Evolutionary conservation across 1,139 yeast species (phyloP), one percentile per base, ranked within the genome.

Genomic region (Hemisphaericaspora xylanilytica): DNA sequence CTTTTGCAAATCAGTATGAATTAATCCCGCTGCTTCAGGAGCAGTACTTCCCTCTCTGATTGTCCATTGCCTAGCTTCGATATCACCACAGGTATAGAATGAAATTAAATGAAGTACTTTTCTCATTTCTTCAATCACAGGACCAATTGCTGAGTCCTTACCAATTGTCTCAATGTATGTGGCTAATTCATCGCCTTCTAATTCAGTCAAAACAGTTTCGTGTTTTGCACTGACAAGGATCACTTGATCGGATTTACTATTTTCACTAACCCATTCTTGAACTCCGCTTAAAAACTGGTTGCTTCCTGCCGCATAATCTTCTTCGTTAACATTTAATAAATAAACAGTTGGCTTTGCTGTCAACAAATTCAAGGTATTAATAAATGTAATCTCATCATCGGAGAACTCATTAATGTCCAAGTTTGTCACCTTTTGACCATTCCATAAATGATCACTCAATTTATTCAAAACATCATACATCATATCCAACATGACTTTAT

Each of bases 61-160:
- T 10, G 95, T 85, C 97, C 98, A 90, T 60, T 92, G 96, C 48
- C 95, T 74, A 4, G 88, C 90, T 64, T 92, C 97, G 36, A 79
- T 75, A 10, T 88, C 83, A 10, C 97, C 97, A 61, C 95, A 85
- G 1, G 98, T 90, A 67, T 85, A 90, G 65, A 82, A 92, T 33
- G 96, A 85, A 33, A 90, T 84, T 48, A 90, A 72, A 40, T 79
- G 73, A 33, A 90, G 67, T 2, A 82, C 78, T 20, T 67, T 59
- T 50, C 95, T 76, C 89, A 89, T 86, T 36, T 75, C 67, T 20
- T 67, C 64, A 15, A 82, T 78, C 17, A 80, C 72, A 11, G 49
- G 45, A 0, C 77, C 73, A 26, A 79, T 56, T 1, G 75, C 73
- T 31, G 76, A 66, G 5, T 44, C 51, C 18, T 43, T 51, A 0